Evolutionary conservation across 371 early-diverging fungal genomes (phyloP).

Genomic region (Mucor circinelloides): DNA sequence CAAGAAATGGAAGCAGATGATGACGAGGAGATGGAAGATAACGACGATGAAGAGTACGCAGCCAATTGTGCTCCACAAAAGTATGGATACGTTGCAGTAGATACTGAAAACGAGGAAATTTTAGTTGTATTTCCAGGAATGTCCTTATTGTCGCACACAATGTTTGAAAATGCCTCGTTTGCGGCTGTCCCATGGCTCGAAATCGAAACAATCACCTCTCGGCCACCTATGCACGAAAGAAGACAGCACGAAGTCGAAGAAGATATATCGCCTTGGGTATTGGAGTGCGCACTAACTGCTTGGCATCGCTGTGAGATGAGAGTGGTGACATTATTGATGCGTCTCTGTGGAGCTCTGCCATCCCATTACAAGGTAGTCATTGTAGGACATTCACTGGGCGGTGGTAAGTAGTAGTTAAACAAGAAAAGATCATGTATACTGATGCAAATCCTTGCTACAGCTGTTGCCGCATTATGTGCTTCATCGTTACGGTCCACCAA

Average conservation of each 20-base stretch:
- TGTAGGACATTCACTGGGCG: slow-evolving; percentile 39
- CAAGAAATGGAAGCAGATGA: slow-evolving; percentile 1
- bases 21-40: slow-evolving; percentile 1
- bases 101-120: slow-evolving; percentile 37
- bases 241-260: slow-evolving; percentile 4
- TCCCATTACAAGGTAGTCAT: slow-evolving; percentile 40
- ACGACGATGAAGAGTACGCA: background rate
- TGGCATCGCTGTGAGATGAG: slow-evolving; percentile 44
- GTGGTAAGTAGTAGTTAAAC: slow-evolving; percentile 23
- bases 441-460: slow-evolving; percentile 6
- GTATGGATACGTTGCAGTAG: slow-evolving; percentile 39
- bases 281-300: slow-evolving; percentile 39
- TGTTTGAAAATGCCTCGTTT: slow-evolving; percentile 35
- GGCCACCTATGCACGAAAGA: background rate
- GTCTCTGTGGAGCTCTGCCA: slow-evolving; percentile 31
- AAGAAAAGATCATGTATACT: background rate
- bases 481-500: slow-evolving; percentile 38
- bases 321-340: slow-evolving; percentile 45
- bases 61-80: slow-evolving; percentile 13
- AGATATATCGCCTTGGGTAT: slow-evolving; percentile 29
- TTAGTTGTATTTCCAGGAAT: slow-evolving; percentile 42
- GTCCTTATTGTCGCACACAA: slow-evolving; percentile 15
- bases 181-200: slow-evolving; percentile 39
- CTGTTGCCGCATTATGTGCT: slow-evolving; percentile 44
- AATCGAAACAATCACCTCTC: slow-evolving; percentile 2